Conservation (phyloP, 2,329 filamentous ascomycete species). For the Sarocladium brachiariae region DNA sequence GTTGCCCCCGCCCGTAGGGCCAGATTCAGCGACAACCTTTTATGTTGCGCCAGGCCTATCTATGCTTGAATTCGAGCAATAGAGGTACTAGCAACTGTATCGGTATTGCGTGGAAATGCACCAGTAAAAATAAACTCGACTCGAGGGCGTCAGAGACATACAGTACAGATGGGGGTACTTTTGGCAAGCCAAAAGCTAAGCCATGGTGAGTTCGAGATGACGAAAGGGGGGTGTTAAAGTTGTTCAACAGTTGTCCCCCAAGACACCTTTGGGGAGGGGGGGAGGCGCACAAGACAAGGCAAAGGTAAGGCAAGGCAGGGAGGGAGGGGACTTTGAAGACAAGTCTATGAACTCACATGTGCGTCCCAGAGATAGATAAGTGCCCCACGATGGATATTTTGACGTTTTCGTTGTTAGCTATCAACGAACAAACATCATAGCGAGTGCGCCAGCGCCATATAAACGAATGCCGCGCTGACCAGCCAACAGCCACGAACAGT, state of each 20-base stretch:
- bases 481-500: neutral
- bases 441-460: neutral
- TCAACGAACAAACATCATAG: no score
- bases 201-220: neutral
- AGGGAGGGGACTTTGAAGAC: neutral
- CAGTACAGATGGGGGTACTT: neutral
- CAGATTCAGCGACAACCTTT: no score
- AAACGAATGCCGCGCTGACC: neutral
- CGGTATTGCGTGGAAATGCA: no score
- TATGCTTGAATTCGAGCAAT: no score
- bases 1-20: neutral
- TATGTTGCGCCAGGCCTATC: no score
- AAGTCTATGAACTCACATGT: neutral
- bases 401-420: neutral
- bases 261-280: neutral
- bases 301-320: neutral
- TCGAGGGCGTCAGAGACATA: neutral
- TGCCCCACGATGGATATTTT: neutral
- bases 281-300: no score
- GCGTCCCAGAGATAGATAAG: neutral
- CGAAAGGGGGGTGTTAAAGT: constrained; percentile 5
- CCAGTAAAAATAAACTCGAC: no score
- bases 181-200: neutral
- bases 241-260: neutral
- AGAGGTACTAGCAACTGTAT: no score